Evolutionary conservation across 2,329 filamentous ascomycete genomes (phyloP), one percentile per base, ranked within the genome.

Genomic region (Macroventuria anomochaeta): DNA sequence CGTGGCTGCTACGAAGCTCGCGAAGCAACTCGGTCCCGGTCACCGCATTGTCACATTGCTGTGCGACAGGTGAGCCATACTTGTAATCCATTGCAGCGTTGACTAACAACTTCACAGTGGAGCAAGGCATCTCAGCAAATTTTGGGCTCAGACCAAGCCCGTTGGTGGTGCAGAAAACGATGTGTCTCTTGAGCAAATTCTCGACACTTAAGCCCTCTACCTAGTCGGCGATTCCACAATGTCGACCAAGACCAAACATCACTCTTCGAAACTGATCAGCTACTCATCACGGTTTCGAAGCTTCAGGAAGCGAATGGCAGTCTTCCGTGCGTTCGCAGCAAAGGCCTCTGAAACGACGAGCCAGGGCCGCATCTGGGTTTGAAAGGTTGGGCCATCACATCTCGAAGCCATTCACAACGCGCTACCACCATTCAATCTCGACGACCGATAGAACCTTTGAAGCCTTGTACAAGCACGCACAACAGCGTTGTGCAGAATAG

Each of bases 71-170:
- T 74, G 55, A 62, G 62, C 20, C 2, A 41, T 20, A 13, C 13
- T 18, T 7, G 3, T 23, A 32, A 8, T 7, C 1, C 6, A 10
- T 10, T 17, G 33, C 13, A 15, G n/a, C 23, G 7, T 5, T 23
- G 33, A 42, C 58, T 69, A 20, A 69, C 15, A 17, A 46, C 13
- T 53, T 50, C 39, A 48, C 53, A 75, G 73, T 58, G 89, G 91
- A n/a, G 86, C 86, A 8, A 82, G 91, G 59, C 90, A 95, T 74
- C 74, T 95, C 44, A 92, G 88, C 76, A 93, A 93, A 75, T 93
- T 96, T 70, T 95, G 89, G 88, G 89, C 88, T 68, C 80, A 83
- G 58, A 85, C 91, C 46, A 88, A 85, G 18, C 83, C 87, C 44
- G 79, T 89, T 72, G 88, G 87, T 20, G 79, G 75, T 7, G 64